Percentiles rank a stretch among this genome's conserved stretches.
These are phyloP conservation scores for Aspergillus aculeatus DNA, from an alignment of 2,329 filamentous ascomycete genomes.

Conservation along the genomic window DNA sequence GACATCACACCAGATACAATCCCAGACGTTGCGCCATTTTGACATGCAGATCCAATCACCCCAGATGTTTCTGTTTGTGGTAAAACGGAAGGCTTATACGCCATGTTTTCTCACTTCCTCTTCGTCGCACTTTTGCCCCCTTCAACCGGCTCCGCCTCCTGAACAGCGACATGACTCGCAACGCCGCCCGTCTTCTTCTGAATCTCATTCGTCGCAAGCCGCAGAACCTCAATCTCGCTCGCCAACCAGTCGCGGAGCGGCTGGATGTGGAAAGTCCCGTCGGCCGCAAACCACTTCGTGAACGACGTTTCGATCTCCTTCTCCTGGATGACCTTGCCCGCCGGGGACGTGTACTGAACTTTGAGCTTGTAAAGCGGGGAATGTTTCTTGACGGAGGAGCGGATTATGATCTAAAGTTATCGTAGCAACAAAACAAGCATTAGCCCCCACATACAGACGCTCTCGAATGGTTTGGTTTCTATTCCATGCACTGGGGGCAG, in stretches of 20 bases:
- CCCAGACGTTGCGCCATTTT: neutral
- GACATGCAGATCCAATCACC: neutral
- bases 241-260: constrained; percentile 64
- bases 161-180: constrained; percentile 20
- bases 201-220: constrained; percentile 47
- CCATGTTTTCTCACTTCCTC: constrained; percentile 13
- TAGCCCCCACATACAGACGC: neutral
- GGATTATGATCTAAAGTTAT: constrained; percentile 64
- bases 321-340: constrained; percentile 43
- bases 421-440: neutral
- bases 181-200: constrained; percentile 31
- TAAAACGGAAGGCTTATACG: too few relatives aligned
- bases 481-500: neutral
- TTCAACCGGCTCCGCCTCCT: constrained; percentile 8
- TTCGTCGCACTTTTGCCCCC: constrained; percentile 14
- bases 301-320: constrained; percentile 57
- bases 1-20: neutral
- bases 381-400: constrained; percentile 73
- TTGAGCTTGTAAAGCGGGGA: constrained; percentile 76
- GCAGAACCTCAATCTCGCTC: constrained; percentile 55
- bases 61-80: too few relatives aligned
- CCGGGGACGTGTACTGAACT: constrained; percentile 50
- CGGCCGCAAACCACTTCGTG: constrained; percentile 59
- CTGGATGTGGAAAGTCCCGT: constrained; percentile 60
- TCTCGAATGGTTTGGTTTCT: too few relatives aligned